Evolutionary conservation across 768 basidiomycete species (phyloP).

Genomic region (Mycena belliarum): DNA sequence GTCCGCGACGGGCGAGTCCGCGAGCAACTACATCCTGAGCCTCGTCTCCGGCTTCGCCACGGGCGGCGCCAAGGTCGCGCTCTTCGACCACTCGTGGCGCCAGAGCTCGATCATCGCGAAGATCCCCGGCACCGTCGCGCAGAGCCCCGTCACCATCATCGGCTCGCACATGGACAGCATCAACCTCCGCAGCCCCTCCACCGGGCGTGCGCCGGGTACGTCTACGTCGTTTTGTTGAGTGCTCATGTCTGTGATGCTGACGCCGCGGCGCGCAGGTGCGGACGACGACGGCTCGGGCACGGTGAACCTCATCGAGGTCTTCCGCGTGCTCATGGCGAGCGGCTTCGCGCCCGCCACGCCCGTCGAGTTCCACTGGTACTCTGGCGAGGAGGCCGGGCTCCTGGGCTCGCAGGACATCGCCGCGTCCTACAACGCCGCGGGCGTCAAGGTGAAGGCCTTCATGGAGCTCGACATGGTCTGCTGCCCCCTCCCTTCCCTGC

Average conservation of each 20-base stretch:
- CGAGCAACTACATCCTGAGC: constrained; percentile 41
- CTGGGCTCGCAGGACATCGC: no score
- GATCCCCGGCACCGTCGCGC: constrained; percentile 32
- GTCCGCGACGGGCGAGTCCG: constrained; percentile 37
- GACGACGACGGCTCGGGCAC: no score
- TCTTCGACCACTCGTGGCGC: constrained; percentile 34
- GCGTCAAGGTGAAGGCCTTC: constrained; percentile 50
- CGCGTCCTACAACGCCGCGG: no score
- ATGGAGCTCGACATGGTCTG: constrained; percentile 45
- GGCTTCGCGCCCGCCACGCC: constrained; percentile 41
- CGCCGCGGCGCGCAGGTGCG: no score
- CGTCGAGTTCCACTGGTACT: constrained; percentile 52
- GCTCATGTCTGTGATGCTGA: no score
- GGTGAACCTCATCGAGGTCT: constrained; percentile 46
- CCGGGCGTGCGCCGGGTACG: constrained; percentile 39
- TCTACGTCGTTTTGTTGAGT: no score
- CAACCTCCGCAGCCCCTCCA: constrained; percentile 36
- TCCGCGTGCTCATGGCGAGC: constrained; percentile 39
- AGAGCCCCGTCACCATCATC: constrained; percentile 36
- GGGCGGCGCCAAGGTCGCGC: constrained; percentile 19
- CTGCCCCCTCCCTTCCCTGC: neutral
- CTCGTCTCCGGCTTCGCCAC: constrained; percentile 21
- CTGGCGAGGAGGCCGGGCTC: constrained; percentile 48
- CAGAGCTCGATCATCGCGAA: constrained; percentile 39
- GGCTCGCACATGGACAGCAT: constrained; percentile 47